phyloP scores from a whole-genome alignment of 1,284 basidiomycete species.

The Malassezia dermatis region DNA sequence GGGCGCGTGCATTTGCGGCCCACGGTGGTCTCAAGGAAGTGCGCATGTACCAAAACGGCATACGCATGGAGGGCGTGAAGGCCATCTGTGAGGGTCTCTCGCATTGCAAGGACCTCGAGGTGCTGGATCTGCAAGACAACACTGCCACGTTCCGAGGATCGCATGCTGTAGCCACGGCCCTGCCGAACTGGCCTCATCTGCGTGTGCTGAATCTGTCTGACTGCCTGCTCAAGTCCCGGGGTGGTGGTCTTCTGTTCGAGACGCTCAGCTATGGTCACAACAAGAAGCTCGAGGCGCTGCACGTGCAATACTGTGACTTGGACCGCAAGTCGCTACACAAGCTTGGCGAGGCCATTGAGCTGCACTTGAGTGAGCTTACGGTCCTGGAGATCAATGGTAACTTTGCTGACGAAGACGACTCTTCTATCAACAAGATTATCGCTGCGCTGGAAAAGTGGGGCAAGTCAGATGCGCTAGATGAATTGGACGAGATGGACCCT shows the following conservation, averaged over 20 bases:
- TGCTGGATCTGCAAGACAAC: constrained; percentile 91
- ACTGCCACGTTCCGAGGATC: constrained; percentile 70
- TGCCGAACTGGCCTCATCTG: constrained; percentile 62
- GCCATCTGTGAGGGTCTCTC: constrained; percentile 66
- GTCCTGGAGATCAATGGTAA: constrained; percentile 46
- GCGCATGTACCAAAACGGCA: constrained; percentile 91
- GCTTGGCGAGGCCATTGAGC: constrained; percentile 31
- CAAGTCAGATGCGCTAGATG: constrained; percentile 32
- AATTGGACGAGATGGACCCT: constrained; percentile 44
- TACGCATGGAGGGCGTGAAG: constrained; percentile 84
- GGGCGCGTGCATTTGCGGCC: constrained; percentile 77
- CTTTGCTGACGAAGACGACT: constrained; percentile 45
- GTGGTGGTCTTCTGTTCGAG: constrained; percentile 42
- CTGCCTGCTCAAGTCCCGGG: constrained; percentile 65
- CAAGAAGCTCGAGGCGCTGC: constrained; percentile 29
- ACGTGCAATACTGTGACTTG: constrained; percentile 42
- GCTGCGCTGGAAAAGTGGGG: constrained; percentile 32
- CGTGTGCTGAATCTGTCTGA: constrained; percentile 78
- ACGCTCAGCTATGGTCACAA: constrained; percentile 31
- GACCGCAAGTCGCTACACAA: constrained; percentile 32
- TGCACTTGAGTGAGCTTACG: constrained; percentile 24
- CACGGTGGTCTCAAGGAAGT: constrained; percentile 71
- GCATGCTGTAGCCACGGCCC: constrained; percentile 62
- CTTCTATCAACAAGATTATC: constrained; percentile 36
- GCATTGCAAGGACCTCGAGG: constrained; percentile 60